phyloP scores from a whole-genome alignment of 1,284 basidiomycete species.

The Blastosporella zonata region DNA sequence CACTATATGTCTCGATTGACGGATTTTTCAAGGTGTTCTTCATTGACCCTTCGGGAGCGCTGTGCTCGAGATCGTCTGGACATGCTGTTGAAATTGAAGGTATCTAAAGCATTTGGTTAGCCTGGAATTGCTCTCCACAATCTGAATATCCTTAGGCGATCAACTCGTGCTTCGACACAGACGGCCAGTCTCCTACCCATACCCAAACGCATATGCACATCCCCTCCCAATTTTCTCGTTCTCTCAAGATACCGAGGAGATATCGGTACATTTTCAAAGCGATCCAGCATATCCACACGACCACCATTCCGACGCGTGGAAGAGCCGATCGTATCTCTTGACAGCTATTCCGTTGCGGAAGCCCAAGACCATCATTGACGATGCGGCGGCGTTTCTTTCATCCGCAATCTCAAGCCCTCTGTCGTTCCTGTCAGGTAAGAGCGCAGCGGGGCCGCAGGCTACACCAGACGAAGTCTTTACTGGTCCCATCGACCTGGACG shows the following conservation, averaged over 20 bases:
- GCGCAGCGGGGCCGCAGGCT: conserved; percentile 34
- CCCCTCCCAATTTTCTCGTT: conserved; percentile 71
- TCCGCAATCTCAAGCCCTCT: conserved; percentile 52
- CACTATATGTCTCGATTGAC: background rate
- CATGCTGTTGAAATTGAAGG: conserved; percentile 79
- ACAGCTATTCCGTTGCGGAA: conserved; percentile 62
- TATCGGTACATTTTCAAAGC: conserved; percentile 54
- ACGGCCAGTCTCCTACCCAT: conserved; percentile 68
- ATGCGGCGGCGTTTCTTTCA: conserved; percentile 62
- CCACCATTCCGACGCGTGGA: conserved; percentile 46
- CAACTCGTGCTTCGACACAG: conserved; percentile 68
- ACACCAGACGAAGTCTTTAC: conserved; percentile 64
- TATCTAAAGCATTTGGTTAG: conserved; percentile 23
- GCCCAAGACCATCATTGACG: conserved; percentile 64
- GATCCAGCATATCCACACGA: conserved; percentile 59
- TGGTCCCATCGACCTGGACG: conserved; percentile 65
- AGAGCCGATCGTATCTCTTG: conserved; percentile 56
- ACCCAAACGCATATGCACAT: conserved; percentile 72
- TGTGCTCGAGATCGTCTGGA: conserved; percentile 75
- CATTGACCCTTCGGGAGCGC: conserved; percentile 67
- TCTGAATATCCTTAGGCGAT: conserved; percentile 29
- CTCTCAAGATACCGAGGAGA: conserved; percentile 49
- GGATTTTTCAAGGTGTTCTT: conserved; percentile 62
- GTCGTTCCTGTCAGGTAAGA: conserved; percentile 43
- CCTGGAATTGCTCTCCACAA: background rate